Base-by-base conservation (phyloP, 2,329 filamentous ascomycete genomes). In the Aspergillus hortae region DNA sequence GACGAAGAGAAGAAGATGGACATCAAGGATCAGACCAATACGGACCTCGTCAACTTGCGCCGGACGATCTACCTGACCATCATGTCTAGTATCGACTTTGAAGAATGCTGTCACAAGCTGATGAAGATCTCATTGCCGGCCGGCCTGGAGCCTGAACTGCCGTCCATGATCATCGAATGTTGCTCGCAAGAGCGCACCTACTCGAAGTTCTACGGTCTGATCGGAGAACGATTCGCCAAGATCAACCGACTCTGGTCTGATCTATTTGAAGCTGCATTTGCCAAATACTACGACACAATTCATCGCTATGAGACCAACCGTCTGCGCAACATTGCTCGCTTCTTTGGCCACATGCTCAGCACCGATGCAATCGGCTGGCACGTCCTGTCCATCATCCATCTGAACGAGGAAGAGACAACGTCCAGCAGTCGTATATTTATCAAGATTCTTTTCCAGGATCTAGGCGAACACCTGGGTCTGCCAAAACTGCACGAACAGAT, bases 21-120 rank as follows among this genome's bases (percentile, higher is more conserved):
- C 70, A 95, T 99, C 77, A 96, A 97, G 74, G 94, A 99, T 66
- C 91, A 96, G 75, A 95, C 88, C 57, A 99, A 99, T 65, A 92
- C 92, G 0, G 92, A 99, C 69, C 81, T 99, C 12, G 90, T 97
- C 68, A 95, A 95, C 67, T 78, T 99, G 46, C 88, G 94, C 54
- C 84, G 91, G 64, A 96, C 90, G 6, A 99, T 97, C 62, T 99
- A 99, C 71, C 80, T 99, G 56, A 99, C 92, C 10, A 95, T 99
- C 70, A 95, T 95, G 89, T 95, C 90, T 36, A 94, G 89, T 64
- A 90, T 94, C 60, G 90, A 95, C 53, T 95, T 95, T 51, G 94
- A 99, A 74, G 94, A 99, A 83, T 91, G 89, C 54, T 92, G 90
- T 54, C 94, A 99, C 78, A 99, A 97, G 75, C 80, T 99, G 59